Evolutionary conservation across 2,329 filamentous ascomycete genomes (phyloP), one percentile per base, ranked within the genome.

Genomic region (Stylonectria norvegica): DNA sequence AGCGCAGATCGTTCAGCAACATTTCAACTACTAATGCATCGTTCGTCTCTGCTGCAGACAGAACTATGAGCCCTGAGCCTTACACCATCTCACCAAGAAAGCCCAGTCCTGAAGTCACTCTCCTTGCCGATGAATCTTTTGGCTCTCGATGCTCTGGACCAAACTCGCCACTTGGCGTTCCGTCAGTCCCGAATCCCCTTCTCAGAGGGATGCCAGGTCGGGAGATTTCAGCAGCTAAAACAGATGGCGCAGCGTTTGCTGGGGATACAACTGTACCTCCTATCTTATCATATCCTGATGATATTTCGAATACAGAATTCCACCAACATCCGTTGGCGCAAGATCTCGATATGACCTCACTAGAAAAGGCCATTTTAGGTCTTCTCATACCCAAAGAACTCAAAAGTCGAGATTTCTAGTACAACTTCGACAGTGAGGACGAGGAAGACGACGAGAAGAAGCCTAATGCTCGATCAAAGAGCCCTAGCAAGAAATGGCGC

Each of bases 171-270:
- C 20, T 36, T 4, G 42, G 48, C 2, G 40, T 42, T 0, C 43
- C 47, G 16, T 35, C 49, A 4, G 43, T 47, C 6, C 53, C 52
- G 1, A 54, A 59, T 20, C 90, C 66, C 75, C 55, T 69, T 0
- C 55, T 68, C 8, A 55, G 47, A 35, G 64, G 66, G 5, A 59
- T 65, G 40, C 65, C 67, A 1, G 66, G 66, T 2, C 58, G 65
- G 37, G 66, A 69, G 36, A 46, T 68, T 8, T 64, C 63, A 0
- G 56, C 55, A 4, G 60, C 67, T 11, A 66, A 61, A 34, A 68
- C 64, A 2, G 63, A 69, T 20, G 59, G 57, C 4, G 60, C 62
- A 11, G 53, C 53, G 3, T 65, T 68, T 44, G 49, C 56, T n/a
- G 52, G 54, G 19, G 64, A 68, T 23, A 38, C 47, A 5, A 42